Evolutionary conservation across 208 protist genomes (phyloP), one percentile per base, ranked within the genome.

Genomic region (Trypanosoma lewisi): DNA sequence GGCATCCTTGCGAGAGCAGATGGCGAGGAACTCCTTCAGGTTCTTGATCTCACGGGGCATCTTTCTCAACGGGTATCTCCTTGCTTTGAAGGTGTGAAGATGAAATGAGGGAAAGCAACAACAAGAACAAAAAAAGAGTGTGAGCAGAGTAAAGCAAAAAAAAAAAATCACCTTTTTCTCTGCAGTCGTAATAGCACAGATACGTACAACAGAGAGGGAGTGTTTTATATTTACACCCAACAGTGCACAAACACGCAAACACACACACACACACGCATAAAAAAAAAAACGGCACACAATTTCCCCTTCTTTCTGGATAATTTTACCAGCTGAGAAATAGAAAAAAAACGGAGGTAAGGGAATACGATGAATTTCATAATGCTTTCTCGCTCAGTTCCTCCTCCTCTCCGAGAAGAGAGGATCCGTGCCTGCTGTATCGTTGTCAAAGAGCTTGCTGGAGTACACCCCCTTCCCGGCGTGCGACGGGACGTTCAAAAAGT

Each of bases 31-130:
- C 83, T 95, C 82, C 89, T 97, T 97, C 62, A 97, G 74, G 60
- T 91, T 87, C 73, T 92, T 90, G 66, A 97, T 93, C 67, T 97
- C 91, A 69, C 86, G 82, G 50, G 90, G 90, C 90, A 96, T 96
- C 30, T 14, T 63, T 44, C 55, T 61, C 39, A 30, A 59, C 41
- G 11, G 69, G 45, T 45, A 41, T 31, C 30, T 61, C 45, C 69
- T 63, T 36, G 19, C 39, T 70, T 21, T 63, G 39, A 11, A 61
- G 42, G 25, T 52, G 51, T 39, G 58, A 47, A 55, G 45, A 34
- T 51, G 23, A 17, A 45, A 52, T n/a, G 16, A 50, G 45, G 33
- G 59, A 41, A 30, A 56, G n/a, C n/a, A n/a, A n/a, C n/a, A n/a
- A n/a, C n/a, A n/a, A n/a, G n/a, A n/a, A n/a, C n/a, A n/a, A n/a